Base-by-base conservation (phyloP, 495 filamentous ascomycete genomes). In the Copromyces sp. region DNA sequence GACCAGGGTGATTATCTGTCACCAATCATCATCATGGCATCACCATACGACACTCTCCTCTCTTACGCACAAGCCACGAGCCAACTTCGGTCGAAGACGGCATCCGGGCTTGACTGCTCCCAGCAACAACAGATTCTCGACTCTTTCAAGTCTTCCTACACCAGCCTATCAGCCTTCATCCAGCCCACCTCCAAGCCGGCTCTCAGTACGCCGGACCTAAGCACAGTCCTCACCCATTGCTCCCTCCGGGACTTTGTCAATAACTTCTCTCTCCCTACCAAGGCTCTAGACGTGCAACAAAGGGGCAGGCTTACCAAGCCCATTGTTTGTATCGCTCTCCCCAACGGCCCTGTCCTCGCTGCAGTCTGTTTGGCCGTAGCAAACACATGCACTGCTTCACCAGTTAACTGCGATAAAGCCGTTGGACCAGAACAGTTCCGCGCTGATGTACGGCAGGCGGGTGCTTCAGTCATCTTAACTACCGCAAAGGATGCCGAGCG, bases 331-430 rank as follows among this genome's bases (percentile, higher is more conserved):
- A 77, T 83, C 59, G 75, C 78, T 38, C 69, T 83, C 0, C 77
- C 80, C 35, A 83, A 81, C 68, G 81, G 81, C 29, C 81, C 76
- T 38, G 73, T 81, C 4, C 73, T 82, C 4, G 81, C 80, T 5
- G 69, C 81, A 17, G 75, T 80, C 2, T 75, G 75, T 39, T 20
- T 82, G 16, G 76, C 80, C 0, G 77, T 79, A 37, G 73, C 81
- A 5, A 77, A 75, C 32, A 78, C 76, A 44, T 83, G 77, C 73
- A 80, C 74, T 12, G 80, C 80, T 41, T 80, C 78, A 24, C 81
- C 81, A 8, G 68, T 83, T 59, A 80, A 79, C 53, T 72, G 78
- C 14, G 53, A 65, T 9, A 65, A 65, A 6, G 76, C 74, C 12
- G 78, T 72, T 68, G 79, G 80, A 4, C 29, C 74, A 0, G 77